Base-by-base conservation (phyloP, 176 grass and related monocot genomes). In the Hyparrhenia diplandra region DNA sequence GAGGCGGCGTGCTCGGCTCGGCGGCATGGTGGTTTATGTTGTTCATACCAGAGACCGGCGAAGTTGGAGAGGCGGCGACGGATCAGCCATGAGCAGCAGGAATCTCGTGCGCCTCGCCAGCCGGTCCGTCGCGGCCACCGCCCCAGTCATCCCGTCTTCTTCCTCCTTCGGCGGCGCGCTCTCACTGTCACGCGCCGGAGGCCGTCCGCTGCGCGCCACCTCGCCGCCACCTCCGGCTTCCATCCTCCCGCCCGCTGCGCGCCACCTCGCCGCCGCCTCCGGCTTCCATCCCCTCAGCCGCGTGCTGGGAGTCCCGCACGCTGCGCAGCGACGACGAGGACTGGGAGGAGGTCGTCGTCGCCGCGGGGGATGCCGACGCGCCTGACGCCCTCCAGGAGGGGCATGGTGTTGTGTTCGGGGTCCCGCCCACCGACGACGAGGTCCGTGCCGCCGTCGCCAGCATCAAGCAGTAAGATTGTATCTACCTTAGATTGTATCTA, bases 381-480 rank as follows among this genome's bases (percentile, higher is more conserved):
- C 11, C 14, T 32, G 29, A 67, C 4, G 41, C 61, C 0, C 6
- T 5, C 36, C 27, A 27, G n/a, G 76, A 72, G 17, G 41, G 25
- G 24, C 77, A 84, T 3, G 51, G 61, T 20, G 81, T 60, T 42
- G 75, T 76, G 71, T 85, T 95, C 58, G 90, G 85, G 12, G 51
- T 23, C 12, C 80, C 69, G 24, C 96, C 92, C 13, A 91, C 90
- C 1, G 70, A 32, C 12, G 90, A 95, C 8, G 96, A 99, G 85
- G 88, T 91, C 30, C 79, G 88, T 35, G 86, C 86, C 27, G 96
- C 90, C 29, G 69, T 99, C 45, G 84, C 82, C 18, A 90, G 74
- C 20, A 94, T 99, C 84, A 87, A 88, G 30, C 76, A 93, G 96
- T 99, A 84, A 77, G 81, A 85, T 42, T 52, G 0, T 28, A 62